Conservation (phyloP, 495 filamentous ascomycete genomes). For the Penicillium argentinense region DNA sequence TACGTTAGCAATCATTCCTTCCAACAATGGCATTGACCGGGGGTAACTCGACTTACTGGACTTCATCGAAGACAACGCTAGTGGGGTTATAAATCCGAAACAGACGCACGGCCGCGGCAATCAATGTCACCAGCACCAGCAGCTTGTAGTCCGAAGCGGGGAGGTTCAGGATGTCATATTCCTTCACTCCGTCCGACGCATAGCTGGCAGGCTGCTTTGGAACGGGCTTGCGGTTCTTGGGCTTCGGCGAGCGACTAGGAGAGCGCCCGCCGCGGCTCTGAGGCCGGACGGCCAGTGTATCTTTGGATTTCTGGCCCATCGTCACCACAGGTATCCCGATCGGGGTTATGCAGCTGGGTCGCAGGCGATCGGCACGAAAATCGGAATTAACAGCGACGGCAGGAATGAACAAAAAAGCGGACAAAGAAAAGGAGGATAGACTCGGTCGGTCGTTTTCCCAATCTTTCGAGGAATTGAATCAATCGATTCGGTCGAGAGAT, state of each 20-base stretch:
- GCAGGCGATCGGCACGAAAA: neutral
- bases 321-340: conserved; percentile 9
- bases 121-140: conserved; percentile 66
- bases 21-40: conserved; percentile 37
- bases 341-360: conserved; percentile 9
- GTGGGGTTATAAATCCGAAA: conserved; percentile 96
- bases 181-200: conserved; percentile 52
- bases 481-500: conserved; percentile 6
- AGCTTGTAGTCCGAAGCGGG: conserved; percentile 79
- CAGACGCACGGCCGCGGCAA: conserved; percentile 78
- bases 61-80: conserved; percentile 98
- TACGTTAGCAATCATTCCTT: conserved; percentile 5
- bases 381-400: no score
- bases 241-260: conserved; percentile 43
- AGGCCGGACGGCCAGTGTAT: conserved; percentile 39
- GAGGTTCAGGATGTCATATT: conserved; percentile 57
- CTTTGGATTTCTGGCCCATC: conserved; percentile 41
- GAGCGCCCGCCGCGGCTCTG: conserved; percentile 37
- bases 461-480: conserved; percentile 6
- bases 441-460: conserved; percentile 1
- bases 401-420: no score
- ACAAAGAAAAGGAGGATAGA: conserved; percentile 16
- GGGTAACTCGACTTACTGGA: no score
- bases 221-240: conserved; percentile 41
- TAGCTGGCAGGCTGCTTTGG: conserved; percentile 33